Conservation (phyloP, 495 filamentous ascomycete species). For the Amphirosellinia nigrospora region DNA sequence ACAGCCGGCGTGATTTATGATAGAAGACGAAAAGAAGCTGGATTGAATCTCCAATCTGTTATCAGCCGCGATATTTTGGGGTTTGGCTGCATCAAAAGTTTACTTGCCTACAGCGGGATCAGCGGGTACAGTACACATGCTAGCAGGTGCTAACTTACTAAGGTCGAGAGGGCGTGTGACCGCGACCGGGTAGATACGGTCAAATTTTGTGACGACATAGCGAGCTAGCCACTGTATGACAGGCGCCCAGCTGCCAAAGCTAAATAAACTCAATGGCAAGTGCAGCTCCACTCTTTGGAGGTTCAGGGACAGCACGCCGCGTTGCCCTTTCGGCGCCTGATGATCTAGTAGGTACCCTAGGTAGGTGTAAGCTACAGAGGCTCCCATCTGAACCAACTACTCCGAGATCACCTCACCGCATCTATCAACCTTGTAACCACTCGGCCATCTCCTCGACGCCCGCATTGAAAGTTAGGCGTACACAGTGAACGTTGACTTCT, state of each 20-base stretch:
- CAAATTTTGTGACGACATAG: background rate
- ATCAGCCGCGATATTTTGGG: constrained; percentile 9
- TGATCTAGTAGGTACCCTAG: no score
- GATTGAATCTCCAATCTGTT: background rate
- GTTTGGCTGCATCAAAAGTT: constrained; percentile 13
- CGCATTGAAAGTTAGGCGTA: background rate
- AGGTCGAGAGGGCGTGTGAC: no score
- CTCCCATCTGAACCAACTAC: background rate
- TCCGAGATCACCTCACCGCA: background rate
- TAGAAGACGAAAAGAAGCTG: constrained; percentile 4
- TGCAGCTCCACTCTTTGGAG: background rate
- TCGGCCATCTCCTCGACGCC: background rate
- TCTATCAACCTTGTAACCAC: background rate
- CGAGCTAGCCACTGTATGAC: background rate
- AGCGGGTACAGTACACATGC: background rate
- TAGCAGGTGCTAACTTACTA: background rate
- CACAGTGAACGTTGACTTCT: background rate
- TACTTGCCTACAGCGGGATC: background rate
- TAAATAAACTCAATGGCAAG: no score
- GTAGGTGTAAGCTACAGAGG: no score
- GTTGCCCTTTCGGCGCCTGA: constrained; percentile 39
- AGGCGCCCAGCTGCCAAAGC: no score
- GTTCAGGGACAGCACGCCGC: constrained; percentile 29
- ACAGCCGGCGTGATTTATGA: constrained; percentile 4
- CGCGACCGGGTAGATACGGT: constrained; percentile 14